These are phyloP conservation scores for Coemansia sp. DNA, from an alignment of 192 early-diverging fungal genomes.

Conservation along the genomic window DNA sequence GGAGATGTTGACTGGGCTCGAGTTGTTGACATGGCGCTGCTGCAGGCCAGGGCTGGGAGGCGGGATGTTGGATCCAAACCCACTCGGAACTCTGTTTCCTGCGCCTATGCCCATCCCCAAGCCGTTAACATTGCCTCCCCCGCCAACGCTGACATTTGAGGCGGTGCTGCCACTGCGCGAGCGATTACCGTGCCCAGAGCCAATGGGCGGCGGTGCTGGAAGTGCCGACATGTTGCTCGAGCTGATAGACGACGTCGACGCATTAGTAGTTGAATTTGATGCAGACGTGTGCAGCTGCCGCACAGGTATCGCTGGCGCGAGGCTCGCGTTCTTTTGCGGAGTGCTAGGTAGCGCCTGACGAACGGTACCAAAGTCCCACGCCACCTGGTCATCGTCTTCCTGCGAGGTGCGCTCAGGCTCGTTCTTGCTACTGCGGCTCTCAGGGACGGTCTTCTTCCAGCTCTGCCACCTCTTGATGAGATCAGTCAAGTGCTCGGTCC, in stretches of 20 bases:
- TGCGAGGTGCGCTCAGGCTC: slow-evolving; percentile 19
- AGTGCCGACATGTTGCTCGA: slow-evolving; percentile 46
- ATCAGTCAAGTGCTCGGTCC: slow-evolving; percentile 83
- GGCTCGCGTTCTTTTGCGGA: slow-evolving; percentile 27
- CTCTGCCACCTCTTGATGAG: slow-evolving; percentile 82
- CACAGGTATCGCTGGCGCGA: neutral
- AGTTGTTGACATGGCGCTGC: slow-evolving; percentile 46
- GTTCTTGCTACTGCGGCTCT: slow-evolving; percentile 33
- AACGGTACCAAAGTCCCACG: slow-evolving; percentile 55
- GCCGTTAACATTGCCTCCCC: slow-evolving; percentile 25
- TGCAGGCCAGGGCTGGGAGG: slow-evolving; percentile 51
- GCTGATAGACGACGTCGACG: slow-evolving; percentile 17
- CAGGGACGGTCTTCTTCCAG: slow-evolving; percentile 67
- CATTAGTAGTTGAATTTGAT: slow-evolving; percentile 12
- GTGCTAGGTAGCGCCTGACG: slow-evolving; percentile 46
- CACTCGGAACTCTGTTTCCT: slow-evolving; percentile 29
- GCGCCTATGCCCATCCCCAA: slow-evolving; percentile 14
- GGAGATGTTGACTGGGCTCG: slow-evolving; percentile 38
- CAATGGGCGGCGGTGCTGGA: slow-evolving; percentile 50
- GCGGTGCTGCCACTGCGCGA: slow-evolving; percentile 58
- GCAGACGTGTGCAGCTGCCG: slow-evolving; percentile 20
- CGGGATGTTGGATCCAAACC: slow-evolving; percentile 47
- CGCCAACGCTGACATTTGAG: slow-evolving; percentile 37
- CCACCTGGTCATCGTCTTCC: slow-evolving; percentile 41
- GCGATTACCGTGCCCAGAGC: slow-evolving; percentile 42